phyloP scores from a whole-genome alignment of 2,329 filamentous ascomycete genomes.

The Aspergillus pseudotamarii region DNA sequence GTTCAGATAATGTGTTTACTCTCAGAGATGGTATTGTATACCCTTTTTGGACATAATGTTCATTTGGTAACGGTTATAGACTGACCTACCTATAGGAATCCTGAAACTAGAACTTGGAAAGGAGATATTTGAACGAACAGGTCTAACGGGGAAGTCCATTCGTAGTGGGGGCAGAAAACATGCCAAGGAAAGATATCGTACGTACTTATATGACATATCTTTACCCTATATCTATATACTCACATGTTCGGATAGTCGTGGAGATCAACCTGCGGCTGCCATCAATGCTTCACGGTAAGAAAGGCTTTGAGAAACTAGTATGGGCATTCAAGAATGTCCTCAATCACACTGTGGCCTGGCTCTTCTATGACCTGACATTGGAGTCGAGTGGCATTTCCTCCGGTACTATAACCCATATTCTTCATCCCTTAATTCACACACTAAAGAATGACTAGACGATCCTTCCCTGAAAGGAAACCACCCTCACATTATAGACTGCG shows the following conservation, averaged over 20 bases:
- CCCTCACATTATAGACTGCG: conserved; percentile 39
- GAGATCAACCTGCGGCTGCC: conserved; percentile 73
- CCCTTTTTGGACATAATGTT: background rate
- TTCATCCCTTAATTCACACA: background rate
- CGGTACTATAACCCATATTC: conserved; percentile 41
- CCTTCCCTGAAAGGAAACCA: conserved; percentile 40
- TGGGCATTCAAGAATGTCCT: conserved; percentile 81
- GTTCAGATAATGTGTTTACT: conserved; percentile 71
- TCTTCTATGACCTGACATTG: conserved; percentile 67
- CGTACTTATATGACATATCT: conserved; percentile 15
- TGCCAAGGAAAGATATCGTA: conserved; percentile 74
- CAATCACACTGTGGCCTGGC: conserved; percentile 68
- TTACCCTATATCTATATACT: conserved; percentile 9
- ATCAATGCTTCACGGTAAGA: conserved; percentile 81
- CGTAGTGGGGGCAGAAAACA: conserved; percentile 62
- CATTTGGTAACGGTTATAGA: background rate
- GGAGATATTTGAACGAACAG: conserved; percentile 79
- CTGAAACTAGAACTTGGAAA: conserved; percentile 78
- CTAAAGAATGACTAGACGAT: conserved; percentile 27
- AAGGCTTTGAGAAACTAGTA: conserved; percentile 74
- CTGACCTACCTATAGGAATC: conserved; percentile 53
- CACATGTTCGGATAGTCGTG: conserved; percentile 59
- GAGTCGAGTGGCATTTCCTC: conserved; percentile 32
- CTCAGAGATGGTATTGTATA: conserved; percentile 64
- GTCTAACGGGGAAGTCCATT: conserved; percentile 72